A percentile compares a stretch with the other conserved stretches of the same genome.
phyloP scores from a whole-genome alignment of 1,139 yeast species.

The Pichia cactophila region DNA sequence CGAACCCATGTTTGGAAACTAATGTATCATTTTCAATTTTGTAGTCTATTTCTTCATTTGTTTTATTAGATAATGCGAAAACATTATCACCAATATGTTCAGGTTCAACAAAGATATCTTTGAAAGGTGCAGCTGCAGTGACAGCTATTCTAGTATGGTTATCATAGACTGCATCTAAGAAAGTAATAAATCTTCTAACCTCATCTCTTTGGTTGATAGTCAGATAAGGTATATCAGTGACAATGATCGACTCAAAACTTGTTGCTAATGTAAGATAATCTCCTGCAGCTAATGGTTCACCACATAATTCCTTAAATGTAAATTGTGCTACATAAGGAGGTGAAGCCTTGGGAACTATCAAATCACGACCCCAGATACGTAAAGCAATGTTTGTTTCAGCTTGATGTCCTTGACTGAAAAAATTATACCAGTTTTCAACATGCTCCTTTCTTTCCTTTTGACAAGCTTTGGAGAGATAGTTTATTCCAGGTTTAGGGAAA shows the following conservation, averaged over 20 bases:
- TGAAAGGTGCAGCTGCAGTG: slow-evolving; percentile 80
- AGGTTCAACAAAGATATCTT: slow-evolving; percentile 79
- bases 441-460: slow-evolving; percentile 49
- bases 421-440: slow-evolving; percentile 67
- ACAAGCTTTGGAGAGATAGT: slow-evolving; percentile 44
- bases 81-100: slow-evolving; percentile 53
- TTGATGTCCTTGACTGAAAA: slow-evolving; percentile 55
- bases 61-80: slow-evolving; percentile 36
- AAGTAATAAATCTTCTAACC: slow-evolving; percentile 85
- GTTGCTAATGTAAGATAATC: slow-evolving; percentile 81
- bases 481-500: slow-evolving; percentile 59
- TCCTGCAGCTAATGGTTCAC: slow-evolving; percentile 86
- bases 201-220: slow-evolving; percentile 73
- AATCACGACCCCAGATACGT: slow-evolving; percentile 81
- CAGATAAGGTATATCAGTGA: slow-evolving; percentile 86
- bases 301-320: slow-evolving; percentile 79
- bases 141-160: slow-evolving; percentile 81
- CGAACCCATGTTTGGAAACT: slow-evolving; percentile 66
- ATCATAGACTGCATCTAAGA: slow-evolving; percentile 91
- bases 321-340: slow-evolving; percentile 85
- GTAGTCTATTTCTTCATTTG: slow-evolving; percentile 33
- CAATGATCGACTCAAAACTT: slow-evolving; percentile 67
- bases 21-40: slow-evolving; percentile 51
- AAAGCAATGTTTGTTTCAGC: slow-evolving; percentile 37
- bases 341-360: slow-evolving; percentile 66